Evolutionary conservation across 1,284 basidiomycete species (phyloP), one percentile per base, ranked within the genome.

Genomic region (Ustilago xerochloae): DNA sequence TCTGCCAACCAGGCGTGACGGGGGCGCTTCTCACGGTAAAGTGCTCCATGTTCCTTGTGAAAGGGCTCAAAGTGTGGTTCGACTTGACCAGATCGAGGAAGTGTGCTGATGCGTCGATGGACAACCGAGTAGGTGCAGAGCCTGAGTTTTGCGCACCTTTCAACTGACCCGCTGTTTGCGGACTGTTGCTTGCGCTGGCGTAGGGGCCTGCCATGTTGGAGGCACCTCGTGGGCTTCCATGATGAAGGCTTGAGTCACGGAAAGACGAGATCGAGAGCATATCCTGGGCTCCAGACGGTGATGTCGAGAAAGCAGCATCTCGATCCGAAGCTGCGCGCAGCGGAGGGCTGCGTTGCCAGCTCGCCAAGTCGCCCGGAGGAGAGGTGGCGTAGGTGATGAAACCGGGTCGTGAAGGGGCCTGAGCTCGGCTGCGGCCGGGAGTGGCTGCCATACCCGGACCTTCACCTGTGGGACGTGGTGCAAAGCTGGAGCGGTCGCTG

Each of bases 51-150:
- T 71, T 71, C 24, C 75, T 66, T 6, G 81, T 81, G 52, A 76
- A 82, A 6, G 80, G 81, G 29, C 77, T 78, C 20, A 83, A 49
- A 8, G 81, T 83, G 43, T 83, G 81, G 36, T 80, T 81, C 12
- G 77, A 76, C 35, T 73, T 71, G 47, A 81, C 75, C 45, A 83
- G 67, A 55, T 80, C 79, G 43, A 78, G 57, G 39, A 82, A 72
- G 58, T 80, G 80, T 3, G 71, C 73, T 4, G 79, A 75, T 6
- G 77, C 75, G 41, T 77, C 75, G 54, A 72, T 67, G 20, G 71
- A 72, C 18, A 75, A 32, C 2, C 33, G 60, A 6, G 70, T 68
- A 0, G 70, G 50, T 4, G 60, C 61, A 30, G 32, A 26, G 6
- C 45, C 57, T 12, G 61, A 39, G 7, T 55, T 55, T 7, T 70